Base-by-base conservation (phyloP, 1,284 basidiomycete species). In the Trametes sp. region DNA sequence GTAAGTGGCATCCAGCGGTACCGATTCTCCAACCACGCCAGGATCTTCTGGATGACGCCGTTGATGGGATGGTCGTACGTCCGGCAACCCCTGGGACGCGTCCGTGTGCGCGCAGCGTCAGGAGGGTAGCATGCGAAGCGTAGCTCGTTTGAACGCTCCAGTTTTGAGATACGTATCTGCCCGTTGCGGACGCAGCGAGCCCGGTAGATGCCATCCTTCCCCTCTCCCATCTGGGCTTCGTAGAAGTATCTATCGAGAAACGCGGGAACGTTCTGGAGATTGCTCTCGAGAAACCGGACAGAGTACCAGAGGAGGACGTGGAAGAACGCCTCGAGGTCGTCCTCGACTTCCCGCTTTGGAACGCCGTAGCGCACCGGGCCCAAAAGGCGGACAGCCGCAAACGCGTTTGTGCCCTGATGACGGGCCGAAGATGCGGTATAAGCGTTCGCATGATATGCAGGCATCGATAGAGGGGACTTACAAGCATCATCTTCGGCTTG, bases 311-410 rank as follows among this genome's bases (percentile, higher is more conserved):
- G 19, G n/a, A 67, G 41, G 14, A 63, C 56, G 42, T 59, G 56
- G 38, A 64, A 35, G 54, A 67, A 62, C 2, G 58, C 57, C 31
- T 67, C 66, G 0, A 67, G 55, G 35, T 67, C 66, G 36, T 67
- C 66, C 7, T 58, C 31, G 10, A 56, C 31, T 0, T 16, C 11
- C 24, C 60, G 35, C 8, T 50, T 38, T 41, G 38, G 38, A 6
- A 19, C 13, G 10, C 19, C n/a, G 1, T n/a, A n/a, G n/a, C 13
- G 6, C 0, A 45, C 21, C 4, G 35, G 0, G 2, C 24, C 2
- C 13, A 60, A 33, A 2, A 24, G 28, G 13, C 31, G 13, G 4
- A 49, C 28, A 0, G 62, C 61, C 35, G 59, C 45, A 44, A 61
- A 66, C 7, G 46, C 48, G 29, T 51, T 52, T 2, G 65, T 66